Evolutionary conservation across 2,329 filamentous ascomycete genomes (phyloP), one percentile per base, ranked within the genome.

Genomic region (Aspergillus novofumigatus): DNA sequence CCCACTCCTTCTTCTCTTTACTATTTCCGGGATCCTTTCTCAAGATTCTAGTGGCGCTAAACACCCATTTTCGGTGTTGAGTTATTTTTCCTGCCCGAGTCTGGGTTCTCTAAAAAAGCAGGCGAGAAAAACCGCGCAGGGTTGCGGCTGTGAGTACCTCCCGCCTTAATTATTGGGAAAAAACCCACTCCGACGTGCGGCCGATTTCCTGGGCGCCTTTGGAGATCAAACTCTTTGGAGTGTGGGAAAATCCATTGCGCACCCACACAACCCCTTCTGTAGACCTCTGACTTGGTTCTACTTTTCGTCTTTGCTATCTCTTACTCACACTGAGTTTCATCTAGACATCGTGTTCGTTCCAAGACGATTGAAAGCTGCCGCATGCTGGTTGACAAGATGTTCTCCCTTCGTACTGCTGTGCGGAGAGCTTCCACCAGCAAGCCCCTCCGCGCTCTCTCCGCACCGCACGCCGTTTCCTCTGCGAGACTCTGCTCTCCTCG

Each of bases 401-500:
- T 77, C 65, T 75, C 74, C 65, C 69, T 75, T 71, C 74, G 72
- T 69, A 71, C 72, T 65, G 72, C 74, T 65, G 72, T 75, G 73
- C 74, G 74, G 72, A 76, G 74, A 75, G 73, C 75, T 72, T 72
- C 71, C 60, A 66, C 70, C 63, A 65, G 60, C 60, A 74, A 72
- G 64, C 72, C 73, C 66, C 67, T 75, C 66, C 71, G 72, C 66
- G 69, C 71, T 57, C 66, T 74, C 71, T 73, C 74, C 68, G 69
- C 72, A 71, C 69, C 71, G 59, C 67, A 67, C 60, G 63, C 69
- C 49, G 64, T 70, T 56, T 65, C 68, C 50, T 60, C 67, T 58
- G 63, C 69, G 48, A 68, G 67, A 64, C 64, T 67, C 53, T 62
- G 56, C 58, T 62, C 59, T 54, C 62, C 65, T 57, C 64, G 61